Conservation (phyloP, 2,329 filamentous ascomycete species). For the Neofusicoccum umdonicola region DNA sequence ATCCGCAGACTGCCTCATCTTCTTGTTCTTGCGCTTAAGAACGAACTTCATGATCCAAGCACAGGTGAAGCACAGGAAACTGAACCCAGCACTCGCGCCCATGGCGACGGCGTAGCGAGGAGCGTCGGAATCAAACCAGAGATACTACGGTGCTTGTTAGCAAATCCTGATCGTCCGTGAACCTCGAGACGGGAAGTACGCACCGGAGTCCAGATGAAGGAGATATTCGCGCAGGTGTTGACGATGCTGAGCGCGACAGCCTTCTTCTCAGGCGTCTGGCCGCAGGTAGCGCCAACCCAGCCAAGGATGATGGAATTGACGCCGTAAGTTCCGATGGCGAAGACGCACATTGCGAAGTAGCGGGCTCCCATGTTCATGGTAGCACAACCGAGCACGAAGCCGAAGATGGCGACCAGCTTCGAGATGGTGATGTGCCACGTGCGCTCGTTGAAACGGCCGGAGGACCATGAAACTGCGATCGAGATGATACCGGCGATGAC, state of each 20-base stretch:
- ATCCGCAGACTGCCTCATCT: slow-evolving; percentile 26
- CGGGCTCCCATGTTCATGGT: slow-evolving; percentile 30
- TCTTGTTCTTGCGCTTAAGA: slow-evolving; percentile 33
- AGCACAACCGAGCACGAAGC: slow-evolving; percentile 29
- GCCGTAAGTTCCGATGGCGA: slow-evolving; percentile 30
- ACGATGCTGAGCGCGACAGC: slow-evolving; percentile 43
- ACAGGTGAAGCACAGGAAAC: slow-evolving; percentile 28
- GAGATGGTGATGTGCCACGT: slow-evolving; percentile 28
- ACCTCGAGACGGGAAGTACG: background rate
- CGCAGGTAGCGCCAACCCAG: slow-evolving; percentile 43
- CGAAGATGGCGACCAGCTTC: slow-evolving; percentile 26
- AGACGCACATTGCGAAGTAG: slow-evolving; percentile 34
- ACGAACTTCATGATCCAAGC: slow-evolving; percentile 34
- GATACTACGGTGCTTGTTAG: slow-evolving; percentile 24
- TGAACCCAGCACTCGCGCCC: slow-evolving; percentile 32
- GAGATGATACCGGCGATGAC: slow-evolving; percentile 26
- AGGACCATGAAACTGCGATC: slow-evolving; percentile 25
- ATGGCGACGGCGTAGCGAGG: slow-evolving; percentile 33
- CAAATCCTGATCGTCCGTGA: background rate
- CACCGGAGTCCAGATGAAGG: slow-evolving; percentile 35
- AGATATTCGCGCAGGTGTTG: slow-evolving; percentile 41
- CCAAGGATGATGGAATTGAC: slow-evolving; percentile 34
- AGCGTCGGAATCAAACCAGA: slow-evolving; percentile 33
- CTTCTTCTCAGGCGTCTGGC: slow-evolving; percentile 45
- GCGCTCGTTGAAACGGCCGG: slow-evolving; percentile 32